Evolutionary conservation across 2,329 filamentous ascomycete genomes (phyloP).

Genomic region (Penicillium crustosum): DNA sequence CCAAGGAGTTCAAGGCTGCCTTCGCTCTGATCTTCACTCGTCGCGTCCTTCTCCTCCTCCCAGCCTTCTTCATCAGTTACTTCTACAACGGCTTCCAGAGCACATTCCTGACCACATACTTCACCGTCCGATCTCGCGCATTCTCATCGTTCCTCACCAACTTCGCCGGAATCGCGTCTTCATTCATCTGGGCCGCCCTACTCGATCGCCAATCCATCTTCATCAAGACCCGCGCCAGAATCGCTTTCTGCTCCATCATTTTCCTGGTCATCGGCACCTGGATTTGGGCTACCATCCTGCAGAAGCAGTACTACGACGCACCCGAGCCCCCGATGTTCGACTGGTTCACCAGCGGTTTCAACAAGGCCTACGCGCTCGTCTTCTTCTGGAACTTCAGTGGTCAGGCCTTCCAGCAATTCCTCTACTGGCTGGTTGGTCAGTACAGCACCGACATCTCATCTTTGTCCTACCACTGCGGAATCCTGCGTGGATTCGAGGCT

Average conservation of each 20-base stretch:
- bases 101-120: slow-evolving; percentile 28
- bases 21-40: slow-evolving; percentile 21
- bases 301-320: slow-evolving; percentile 23
- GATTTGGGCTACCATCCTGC: slow-evolving; percentile 26
- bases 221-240: slow-evolving; percentile 26
- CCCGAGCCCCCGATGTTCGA: slow-evolving; percentile 24
- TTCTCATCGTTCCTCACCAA: slow-evolving; percentile 30
- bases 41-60: slow-evolving; percentile 25
- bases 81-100: slow-evolving; percentile 33
- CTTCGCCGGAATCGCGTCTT: slow-evolving; percentile 25
- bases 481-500: slow-evolving; percentile 26
- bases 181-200: slow-evolving; percentile 17
- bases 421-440: slow-evolving; percentile 29
- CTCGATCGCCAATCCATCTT: slow-evolving; percentile 26
- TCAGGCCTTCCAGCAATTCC: slow-evolving; percentile 28
- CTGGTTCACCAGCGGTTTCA: slow-evolving; percentile 26
- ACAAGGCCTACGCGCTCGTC: slow-evolving; percentile 24
- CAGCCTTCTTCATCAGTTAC: slow-evolving; percentile 33
- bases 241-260: slow-evolving; percentile 21
- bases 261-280: slow-evolving; percentile 22
- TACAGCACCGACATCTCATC: slow-evolving; percentile 28
- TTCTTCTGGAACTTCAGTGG: slow-evolving; percentile 28
- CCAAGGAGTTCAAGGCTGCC: slow-evolving; percentile 24
- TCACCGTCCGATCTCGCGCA: slow-evolving; percentile 26
- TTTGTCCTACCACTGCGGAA: slow-evolving; percentile 27